phyloP scores from a whole-genome alignment of 2,329 filamentous ascomycete genomes.

The Microcyclospora tardicrescens region DNA sequence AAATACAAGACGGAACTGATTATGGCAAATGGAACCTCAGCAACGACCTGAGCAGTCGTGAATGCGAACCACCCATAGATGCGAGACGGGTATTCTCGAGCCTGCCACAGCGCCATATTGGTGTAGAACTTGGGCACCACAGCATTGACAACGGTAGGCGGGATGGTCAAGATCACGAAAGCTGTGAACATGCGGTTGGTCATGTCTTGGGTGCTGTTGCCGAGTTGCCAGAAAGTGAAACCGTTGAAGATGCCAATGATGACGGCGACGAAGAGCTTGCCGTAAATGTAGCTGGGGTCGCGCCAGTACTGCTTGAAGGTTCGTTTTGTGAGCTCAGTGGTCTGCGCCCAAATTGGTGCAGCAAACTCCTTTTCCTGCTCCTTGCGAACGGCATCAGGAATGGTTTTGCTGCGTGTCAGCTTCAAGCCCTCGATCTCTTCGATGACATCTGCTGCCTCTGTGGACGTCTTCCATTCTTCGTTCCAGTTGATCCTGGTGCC shows the following conservation, averaged over 20 bases:
- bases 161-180: constrained; percentile 44
- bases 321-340: constrained; percentile 52
- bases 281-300: constrained; percentile 62
- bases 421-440: constrained; percentile 55
- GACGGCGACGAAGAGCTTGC: constrained; percentile 59
- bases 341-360: constrained; percentile 51
- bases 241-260: constrained; percentile 61
- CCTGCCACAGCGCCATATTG: constrained; percentile 60
- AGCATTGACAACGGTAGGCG: constrained; percentile 58
- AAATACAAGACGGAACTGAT: constrained; percentile 55
- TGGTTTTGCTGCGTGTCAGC: constrained; percentile 39
- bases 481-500: constrained; percentile 57
- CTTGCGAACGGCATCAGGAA: constrained; percentile 23
- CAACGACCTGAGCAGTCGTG: constrained; percentile 57
- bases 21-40: constrained; percentile 59
- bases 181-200: constrained; percentile 69
- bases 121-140: constrained; percentile 67
- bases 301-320: constrained; percentile 64
- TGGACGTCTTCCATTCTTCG: constrained; percentile 57
- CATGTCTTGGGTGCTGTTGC: constrained; percentile 52
- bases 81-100: constrained; percentile 57
- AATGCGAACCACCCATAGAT: constrained; percentile 73
- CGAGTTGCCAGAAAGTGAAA: constrained; percentile 63
- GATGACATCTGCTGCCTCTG: constrained; percentile 45
- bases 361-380: constrained; percentile 42